Percentiles rank a stretch among this genome's conserved stretches.
phyloP scores from a whole-genome alignment of 169 alveolate genomes.

The Cardiosporidium cionae region DNA sequence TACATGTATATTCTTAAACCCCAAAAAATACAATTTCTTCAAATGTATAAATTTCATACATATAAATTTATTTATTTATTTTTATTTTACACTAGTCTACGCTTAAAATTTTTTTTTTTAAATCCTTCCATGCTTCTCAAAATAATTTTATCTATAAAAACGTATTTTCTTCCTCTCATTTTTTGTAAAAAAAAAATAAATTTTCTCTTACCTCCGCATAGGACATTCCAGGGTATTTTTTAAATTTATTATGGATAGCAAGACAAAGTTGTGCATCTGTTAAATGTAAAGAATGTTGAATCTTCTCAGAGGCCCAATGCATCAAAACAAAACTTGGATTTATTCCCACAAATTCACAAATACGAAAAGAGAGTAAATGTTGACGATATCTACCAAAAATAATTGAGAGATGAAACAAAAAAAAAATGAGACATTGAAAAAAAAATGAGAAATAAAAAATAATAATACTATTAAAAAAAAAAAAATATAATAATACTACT shows the following conservation, averaged over 20 bases:
- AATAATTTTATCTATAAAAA: slow-evolving; percentile 3
- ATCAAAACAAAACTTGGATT: slow-evolving; percentile 37
- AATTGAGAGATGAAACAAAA: not conserved
- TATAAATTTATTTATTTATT: not conserved
- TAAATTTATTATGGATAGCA: slow-evolving; percentile 19
- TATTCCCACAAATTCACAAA: slow-evolving; percentile 56
- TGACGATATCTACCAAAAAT: slow-evolving; percentile 37
- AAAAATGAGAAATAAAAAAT: not conserved
- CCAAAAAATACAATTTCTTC: not conserved
- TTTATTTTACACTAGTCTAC: not conserved
- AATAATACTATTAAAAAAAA: not conserved
- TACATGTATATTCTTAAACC: not conserved
- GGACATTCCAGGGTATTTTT: slow-evolving; percentile 5
- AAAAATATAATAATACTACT: no score
- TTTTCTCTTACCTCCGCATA: slow-evolving; percentile 9
- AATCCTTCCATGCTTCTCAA: not conserved
- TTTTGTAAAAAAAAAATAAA: not conserved
- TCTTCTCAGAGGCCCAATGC: slow-evolving; percentile 56
- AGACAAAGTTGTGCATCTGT: slow-evolving; percentile 54
- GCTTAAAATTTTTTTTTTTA: not conserved
- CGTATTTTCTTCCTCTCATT: not conserved
- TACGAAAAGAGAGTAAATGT: slow-evolving; percentile 50
- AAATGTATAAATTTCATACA: not conserved
- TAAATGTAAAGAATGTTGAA: slow-evolving; percentile 38
- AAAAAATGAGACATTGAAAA: not conserved